Conservation (phyloP, 345 rosid genomes). For the Lepidium sativum region DNA sequence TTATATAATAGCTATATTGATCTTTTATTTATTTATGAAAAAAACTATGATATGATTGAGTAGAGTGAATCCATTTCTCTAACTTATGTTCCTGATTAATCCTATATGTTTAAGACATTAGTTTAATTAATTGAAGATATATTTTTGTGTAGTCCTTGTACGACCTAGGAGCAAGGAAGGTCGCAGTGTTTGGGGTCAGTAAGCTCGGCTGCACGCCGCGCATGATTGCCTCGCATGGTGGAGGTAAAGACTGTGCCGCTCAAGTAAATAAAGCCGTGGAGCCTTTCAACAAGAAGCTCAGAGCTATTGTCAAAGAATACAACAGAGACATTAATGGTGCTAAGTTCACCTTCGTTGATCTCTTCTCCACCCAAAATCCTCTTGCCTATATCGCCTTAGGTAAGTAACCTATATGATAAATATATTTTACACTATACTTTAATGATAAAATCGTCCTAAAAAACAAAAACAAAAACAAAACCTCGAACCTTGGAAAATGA, state of each 20-base stretch:
- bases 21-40: too few relatives aligned
- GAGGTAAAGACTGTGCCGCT: conserved; percentile 21
- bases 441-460: neutral
- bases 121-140: neutral
- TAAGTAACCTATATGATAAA: neutral
- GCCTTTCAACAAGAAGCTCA: conserved; percentile 28
- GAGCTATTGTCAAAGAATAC: conserved; percentile 22
- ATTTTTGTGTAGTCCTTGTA: conserved; percentile 13
- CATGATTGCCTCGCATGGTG: conserved; percentile 10
- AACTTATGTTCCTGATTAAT: neutral
- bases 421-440: neutral
- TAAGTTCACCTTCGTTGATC: conserved; percentile 28
- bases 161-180: conserved; percentile 27
- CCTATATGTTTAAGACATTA: neutral
- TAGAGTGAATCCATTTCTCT: neutral
- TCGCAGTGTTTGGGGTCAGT: conserved; percentile 33
- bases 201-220: conserved; percentile 35
- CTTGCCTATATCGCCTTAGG: conserved; percentile 15
- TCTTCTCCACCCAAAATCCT: neutral
- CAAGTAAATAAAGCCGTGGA: conserved; percentile 18
- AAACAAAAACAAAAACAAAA: too few relatives aligned
- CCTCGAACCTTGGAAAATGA: too few relatives aligned
- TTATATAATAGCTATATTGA: too few relatives aligned
- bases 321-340: conserved; percentile 20
- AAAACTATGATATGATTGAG: too few relatives aligned